Evolutionary conservation across 768 basidiomycete genomes (phyloP).

Genomic region (Mycena latifolia): DNA sequence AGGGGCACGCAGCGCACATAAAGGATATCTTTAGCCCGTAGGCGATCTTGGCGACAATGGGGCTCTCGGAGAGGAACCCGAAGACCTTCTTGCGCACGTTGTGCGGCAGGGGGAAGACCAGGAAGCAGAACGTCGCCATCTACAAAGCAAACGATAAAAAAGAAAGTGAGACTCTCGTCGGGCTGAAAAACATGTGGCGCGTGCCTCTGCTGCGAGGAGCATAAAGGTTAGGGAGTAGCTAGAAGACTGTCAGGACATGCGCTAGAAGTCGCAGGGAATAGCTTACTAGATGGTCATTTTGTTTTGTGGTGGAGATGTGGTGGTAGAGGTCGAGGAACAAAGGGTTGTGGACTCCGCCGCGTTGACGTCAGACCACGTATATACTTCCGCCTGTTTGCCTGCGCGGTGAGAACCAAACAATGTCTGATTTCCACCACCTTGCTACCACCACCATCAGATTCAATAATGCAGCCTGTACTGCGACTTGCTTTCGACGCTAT

Average conservation of each 20-base stretch:
- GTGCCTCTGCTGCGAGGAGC: conserved; percentile 81
- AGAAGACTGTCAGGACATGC: conserved; percentile 23
- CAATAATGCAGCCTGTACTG: no score
- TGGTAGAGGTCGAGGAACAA: conserved; percentile 32
- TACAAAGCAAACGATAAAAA: conserved; percentile 38
- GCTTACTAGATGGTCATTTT: conserved; percentile 63
- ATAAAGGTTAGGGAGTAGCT: conserved; percentile 87
- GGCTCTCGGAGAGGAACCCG: conserved; percentile 75
- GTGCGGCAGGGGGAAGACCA: conserved; percentile 91
- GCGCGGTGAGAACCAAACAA: conserved; percentile 32
- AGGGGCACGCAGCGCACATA: conserved; percentile 67
- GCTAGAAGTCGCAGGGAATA: conserved; percentile 16
- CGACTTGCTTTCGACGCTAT: no score
- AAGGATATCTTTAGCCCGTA: conserved; percentile 96
- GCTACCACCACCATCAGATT: no score
- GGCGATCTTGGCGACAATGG: conserved; percentile 84
- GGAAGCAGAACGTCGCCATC: conserved; percentile 88
- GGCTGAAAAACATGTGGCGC: conserved; percentile 14
- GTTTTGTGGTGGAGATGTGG: conserved; percentile 11
- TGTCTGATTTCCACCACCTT: conserved; percentile 4
- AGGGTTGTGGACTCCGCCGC: not conserved
- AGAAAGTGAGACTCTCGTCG: not conserved
- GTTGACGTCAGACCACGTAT: conserved; percentile 37
- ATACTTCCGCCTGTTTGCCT: conserved; percentile 23
- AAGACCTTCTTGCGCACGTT: conserved; percentile 78